Percentiles rank a stretch among this genome's conserved stretches.
phyloP scores from a whole-genome alignment of 1,284 basidiomycete genomes.

The Sporisorium iseilematis-ciliati region DNA sequence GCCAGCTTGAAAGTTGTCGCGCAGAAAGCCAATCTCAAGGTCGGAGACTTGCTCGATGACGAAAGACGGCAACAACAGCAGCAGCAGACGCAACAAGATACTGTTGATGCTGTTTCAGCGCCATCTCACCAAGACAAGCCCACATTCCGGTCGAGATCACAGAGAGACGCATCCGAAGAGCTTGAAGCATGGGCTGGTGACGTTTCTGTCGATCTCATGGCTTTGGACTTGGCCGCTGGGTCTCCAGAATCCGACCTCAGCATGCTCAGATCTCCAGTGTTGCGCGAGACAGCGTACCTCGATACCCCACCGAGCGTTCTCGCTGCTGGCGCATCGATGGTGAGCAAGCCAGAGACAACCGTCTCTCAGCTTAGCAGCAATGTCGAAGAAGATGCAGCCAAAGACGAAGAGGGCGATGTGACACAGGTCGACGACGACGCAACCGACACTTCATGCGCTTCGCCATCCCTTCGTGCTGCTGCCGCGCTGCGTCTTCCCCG shows the following conservation, averaged over 20 bases:
- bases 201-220: slow-evolving; percentile 40
- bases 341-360: background rate
- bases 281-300: background rate
- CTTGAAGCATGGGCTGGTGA: slow-evolving; percentile 34
- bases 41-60: slow-evolving; percentile 25
- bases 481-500: slow-evolving; percentile 23
- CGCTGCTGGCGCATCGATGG: background rate
- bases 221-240: slow-evolving; percentile 26
- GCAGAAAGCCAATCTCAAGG: slow-evolving; percentile 45
- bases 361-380: background rate
- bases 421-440: slow-evolving; percentile 17
- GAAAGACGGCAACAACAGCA: slow-evolving; percentile 5
- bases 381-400: background rate
- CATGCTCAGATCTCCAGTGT: slow-evolving; percentile 23
- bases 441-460: slow-evolving; percentile 25
- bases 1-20: slow-evolving; percentile 42
- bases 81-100: background rate
- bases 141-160: background rate
- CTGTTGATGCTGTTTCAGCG: background rate
- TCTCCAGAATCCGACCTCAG: slow-evolving; percentile 33
- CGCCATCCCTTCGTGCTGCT: slow-evolving; percentile 34
- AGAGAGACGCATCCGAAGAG: slow-evolving; percentile 28
- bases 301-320: slow-evolving; percentile 24
- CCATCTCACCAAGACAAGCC: too few species aligned
- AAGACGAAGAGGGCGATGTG: background rate